These are phyloP conservation scores for Jimgerdemannia flammicorona DNA, from an alignment of 192 early-diverging fungal species.

Conservation along the genomic window DNA sequence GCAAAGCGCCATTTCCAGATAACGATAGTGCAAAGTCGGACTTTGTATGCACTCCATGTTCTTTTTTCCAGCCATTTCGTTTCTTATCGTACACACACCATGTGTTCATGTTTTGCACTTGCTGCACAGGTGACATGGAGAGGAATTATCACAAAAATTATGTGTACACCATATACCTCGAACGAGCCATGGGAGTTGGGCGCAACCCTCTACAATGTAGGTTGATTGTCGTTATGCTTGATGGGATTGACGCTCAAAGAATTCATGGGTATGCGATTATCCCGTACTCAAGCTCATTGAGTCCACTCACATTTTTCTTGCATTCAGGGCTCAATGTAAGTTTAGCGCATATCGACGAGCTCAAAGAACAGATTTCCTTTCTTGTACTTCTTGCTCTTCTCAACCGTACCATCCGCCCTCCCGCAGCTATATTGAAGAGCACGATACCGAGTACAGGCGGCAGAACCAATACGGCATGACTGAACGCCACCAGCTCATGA, in stretches of 20 bases:
- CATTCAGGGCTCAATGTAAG: constrained; percentile 9
- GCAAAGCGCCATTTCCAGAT: constrained; percentile 5
- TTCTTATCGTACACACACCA: too few species aligned
- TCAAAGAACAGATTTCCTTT: too few species aligned
- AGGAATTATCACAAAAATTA: constrained; percentile 86
- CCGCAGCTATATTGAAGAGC: constrained; percentile 77
- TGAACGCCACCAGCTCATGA: constrained; percentile 63
- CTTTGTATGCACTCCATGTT: constrained; percentile 31
- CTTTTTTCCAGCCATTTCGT: background rate
- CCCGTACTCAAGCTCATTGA: too few species aligned
- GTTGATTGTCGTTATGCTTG: background rate
- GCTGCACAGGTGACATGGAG: constrained; percentile 67
- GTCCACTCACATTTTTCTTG: too few species aligned
- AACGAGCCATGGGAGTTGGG: constrained; percentile 88
- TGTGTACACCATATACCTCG: constrained; percentile 71
- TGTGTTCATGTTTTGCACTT: background rate
- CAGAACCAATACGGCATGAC: constrained; percentile 29
- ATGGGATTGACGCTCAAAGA: too few species aligned
- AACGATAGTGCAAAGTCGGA: constrained; percentile 14
- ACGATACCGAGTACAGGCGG: constrained; percentile 41
- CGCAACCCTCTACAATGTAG: constrained; percentile 64
- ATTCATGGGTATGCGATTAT: too few species aligned
- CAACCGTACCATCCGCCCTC: constrained; percentile 18
- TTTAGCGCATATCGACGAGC: too few species aligned
- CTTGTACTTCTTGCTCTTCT: too few species aligned